Evolutionary conservation across 1,139 yeast species (phyloP).

Genomic region (Debaryomyces sp.): DNA sequence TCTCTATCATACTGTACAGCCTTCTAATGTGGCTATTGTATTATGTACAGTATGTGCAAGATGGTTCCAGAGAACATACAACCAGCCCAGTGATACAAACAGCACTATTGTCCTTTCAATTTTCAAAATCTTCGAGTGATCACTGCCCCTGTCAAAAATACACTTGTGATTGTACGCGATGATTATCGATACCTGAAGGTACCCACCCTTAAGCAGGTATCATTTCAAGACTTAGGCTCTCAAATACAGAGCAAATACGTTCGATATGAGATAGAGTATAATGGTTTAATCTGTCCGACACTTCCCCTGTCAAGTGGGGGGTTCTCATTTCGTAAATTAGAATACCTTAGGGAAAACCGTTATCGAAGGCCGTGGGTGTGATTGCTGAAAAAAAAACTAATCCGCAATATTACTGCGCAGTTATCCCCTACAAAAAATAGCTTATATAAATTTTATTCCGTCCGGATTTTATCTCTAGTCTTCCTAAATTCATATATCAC

Average conservation of each 20-base stretch:
- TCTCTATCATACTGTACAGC: background rate
- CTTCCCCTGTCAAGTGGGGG: background rate
- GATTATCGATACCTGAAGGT: background rate
- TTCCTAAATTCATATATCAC: background rate
- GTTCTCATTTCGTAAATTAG: background rate
- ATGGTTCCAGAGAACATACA: background rate
- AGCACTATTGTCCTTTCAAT: background rate
- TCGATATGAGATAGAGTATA: background rate
- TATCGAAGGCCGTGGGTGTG: background rate
- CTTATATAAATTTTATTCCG: background rate
- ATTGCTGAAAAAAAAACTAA: conserved; percentile 3
- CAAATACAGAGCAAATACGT: too few relatives aligned
- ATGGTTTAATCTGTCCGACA: background rate
- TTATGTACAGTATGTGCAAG: conserved; percentile 2
- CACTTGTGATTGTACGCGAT: background rate
- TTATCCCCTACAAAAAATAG: background rate
- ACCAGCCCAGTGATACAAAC: background rate
- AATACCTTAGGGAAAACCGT: background rate
- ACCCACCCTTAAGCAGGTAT: background rate
- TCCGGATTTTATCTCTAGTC: background rate
- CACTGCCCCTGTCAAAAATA: background rate
- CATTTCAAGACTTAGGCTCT: background rate
- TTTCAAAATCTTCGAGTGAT: background rate
- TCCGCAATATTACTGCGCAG: conserved; percentile 6
- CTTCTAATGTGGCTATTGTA: background rate